These are phyloP conservation scores for Eucalyptus cladocalyx DNA, from an alignment of 345 rosid species.

Conservation along the genomic window DNA sequence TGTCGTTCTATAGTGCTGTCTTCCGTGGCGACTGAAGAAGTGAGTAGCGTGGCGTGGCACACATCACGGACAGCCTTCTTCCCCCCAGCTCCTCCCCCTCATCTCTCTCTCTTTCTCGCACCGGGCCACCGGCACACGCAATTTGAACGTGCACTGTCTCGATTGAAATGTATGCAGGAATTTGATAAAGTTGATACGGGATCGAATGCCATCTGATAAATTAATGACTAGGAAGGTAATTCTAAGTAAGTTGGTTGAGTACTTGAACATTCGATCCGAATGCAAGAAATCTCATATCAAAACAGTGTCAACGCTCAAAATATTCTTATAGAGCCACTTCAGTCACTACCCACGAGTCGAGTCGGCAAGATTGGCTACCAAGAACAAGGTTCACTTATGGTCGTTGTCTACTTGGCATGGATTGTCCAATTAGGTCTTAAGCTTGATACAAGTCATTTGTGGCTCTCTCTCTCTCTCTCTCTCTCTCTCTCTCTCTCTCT, in stretches of 20 bases:
- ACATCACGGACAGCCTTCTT: neutral
- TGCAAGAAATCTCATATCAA: neutral
- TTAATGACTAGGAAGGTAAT: neutral
- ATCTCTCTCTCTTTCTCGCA: neutral
- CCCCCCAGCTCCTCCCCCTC: neutral
- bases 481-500: too few species aligned
- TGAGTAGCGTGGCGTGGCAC: neutral
- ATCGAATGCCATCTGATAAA: neutral
- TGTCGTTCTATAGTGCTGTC: neutral
- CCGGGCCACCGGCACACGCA: too few species aligned
- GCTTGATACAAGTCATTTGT: too few species aligned
- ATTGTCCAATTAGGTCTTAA: too few species aligned
- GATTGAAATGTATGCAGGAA: neutral
- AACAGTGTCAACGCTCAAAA: too few species aligned
- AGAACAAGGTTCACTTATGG: neutral
- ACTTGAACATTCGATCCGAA: neutral
- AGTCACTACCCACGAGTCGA: too few species aligned
- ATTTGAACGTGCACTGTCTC: neutral
- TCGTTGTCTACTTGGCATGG: rapidly evolving
- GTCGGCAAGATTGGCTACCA: neutral
- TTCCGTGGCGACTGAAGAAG: neutral
- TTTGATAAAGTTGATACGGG: neutral
- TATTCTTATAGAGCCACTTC: too few species aligned
- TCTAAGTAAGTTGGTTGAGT: neutral
- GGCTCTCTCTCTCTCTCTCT: too few species aligned